Base-by-base conservation (phyloP, 176 grass and related monocot species). In the Stipa capillata region DNA sequence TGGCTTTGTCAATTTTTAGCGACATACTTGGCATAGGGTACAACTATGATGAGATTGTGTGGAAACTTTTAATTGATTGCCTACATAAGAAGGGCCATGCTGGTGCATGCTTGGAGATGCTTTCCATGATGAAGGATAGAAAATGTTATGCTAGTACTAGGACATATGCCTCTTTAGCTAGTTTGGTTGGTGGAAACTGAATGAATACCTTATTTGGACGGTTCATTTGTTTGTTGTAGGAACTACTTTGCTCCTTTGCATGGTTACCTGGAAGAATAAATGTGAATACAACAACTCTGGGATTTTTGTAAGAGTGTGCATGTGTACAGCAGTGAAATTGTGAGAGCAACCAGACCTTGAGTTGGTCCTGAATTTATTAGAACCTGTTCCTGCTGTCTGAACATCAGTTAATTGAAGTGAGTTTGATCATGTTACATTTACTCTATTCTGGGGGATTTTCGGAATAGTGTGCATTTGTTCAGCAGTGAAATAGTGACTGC, bases 41-140 rank as follows among this genome's bases (percentile, higher is more conserved):
- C 65, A 86, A 80, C 62, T 66, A 48, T 28, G 84, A 86, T 74
- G 84, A 86, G 79, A 44, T 86, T 48, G 62, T 31, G 7, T 80
- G 76, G 76, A 86, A 33, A 32, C 51, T 86, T 80, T 59, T 86
- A 37, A 80, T 79, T 24, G 75, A 73, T 62, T 35, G 59, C 31
- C 31, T 62, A 62, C 59, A 62, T 18, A 16, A 62, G 59, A 18
- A 35, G 31, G 31, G 31, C 15, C 59, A 62, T 62, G 31, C 31
- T 62, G 60, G 32, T 32, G 17, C 60, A 35, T 62, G 31, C 8
- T 62, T 62, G 4, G 31, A 18, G 16, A 35, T 62, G 59, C 31
- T 62, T 62, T 20, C 32, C 32, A 3, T 62, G 59, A 62, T 62
- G 31, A 17, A 62, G 32, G 59, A 35, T 35, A 62, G 14, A 34